Evolutionary conservation across 352 stramenopile species (phyloP).

Genomic region (Phytophthora ramorum): DNA sequence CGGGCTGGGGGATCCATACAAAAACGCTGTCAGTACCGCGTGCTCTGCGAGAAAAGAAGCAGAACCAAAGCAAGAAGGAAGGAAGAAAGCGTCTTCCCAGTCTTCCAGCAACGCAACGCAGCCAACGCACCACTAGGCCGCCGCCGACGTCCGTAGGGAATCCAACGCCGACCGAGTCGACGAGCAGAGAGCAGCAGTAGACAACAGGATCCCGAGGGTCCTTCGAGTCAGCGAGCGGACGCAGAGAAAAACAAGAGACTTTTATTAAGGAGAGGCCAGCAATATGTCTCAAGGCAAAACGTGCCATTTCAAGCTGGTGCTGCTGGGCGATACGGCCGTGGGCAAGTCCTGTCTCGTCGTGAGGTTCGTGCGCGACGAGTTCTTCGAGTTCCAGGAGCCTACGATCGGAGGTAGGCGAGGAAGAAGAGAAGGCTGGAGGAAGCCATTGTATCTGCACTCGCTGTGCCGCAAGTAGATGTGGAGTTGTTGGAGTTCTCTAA

Average conservation of each 20-base stretch:
- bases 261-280: slow-evolving; percentile 12
- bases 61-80: slow-evolving; percentile 38
- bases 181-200: slow-evolving; percentile 13
- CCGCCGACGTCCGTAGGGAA: not conserved
- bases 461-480: not conserved
- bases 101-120: not conserved
- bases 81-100: slow-evolving; percentile 26
- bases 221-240: slow-evolving; percentile 26
- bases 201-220: slow-evolving; percentile 7
- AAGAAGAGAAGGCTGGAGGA: not conserved
- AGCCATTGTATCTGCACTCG: not conserved
- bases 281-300: slow-evolving; percentile 88
- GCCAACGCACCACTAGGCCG: slow-evolving; percentile 9
- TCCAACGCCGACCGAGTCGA: slow-evolving; percentile 10
- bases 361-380: slow-evolving; percentile 99
- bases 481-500: slow-evolving; percentile 2
- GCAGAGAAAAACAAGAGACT: slow-evolving; percentile 8
- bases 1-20: slow-evolving; percentile 33
- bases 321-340: slow-evolving; percentile 99
- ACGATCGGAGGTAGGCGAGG: slow-evolving; percentile 91
- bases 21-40: slow-evolving; percentile 39
- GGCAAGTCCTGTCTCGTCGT: slow-evolving; percentile 99
- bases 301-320: slow-evolving; percentile 99
- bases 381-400: slow-evolving; percentile 99
- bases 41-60: slow-evolving; percentile 32